phyloP scores from a whole-genome alignment of 352 stramenopile genomes.

The Phytophthora rubi region DNA sequence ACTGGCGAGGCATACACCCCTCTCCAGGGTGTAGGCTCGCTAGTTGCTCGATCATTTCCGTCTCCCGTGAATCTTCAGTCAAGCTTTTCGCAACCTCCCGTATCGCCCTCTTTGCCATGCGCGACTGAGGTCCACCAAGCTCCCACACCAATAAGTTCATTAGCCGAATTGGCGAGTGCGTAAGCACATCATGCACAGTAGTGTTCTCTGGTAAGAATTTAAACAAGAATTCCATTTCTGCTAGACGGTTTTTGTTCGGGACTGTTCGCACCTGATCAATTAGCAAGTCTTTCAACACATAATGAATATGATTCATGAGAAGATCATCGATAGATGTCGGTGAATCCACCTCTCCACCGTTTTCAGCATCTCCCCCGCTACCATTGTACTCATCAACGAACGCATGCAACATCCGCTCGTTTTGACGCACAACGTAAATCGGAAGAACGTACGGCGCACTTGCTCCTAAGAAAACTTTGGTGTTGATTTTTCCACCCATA shows the following conservation, averaged over 20 bases:
- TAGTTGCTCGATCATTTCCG: slow-evolving; percentile 27
- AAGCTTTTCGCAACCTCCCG: slow-evolving; percentile 60
- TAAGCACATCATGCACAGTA: slow-evolving; percentile 67
- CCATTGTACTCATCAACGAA: slow-evolving; percentile 51
- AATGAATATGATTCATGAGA: slow-evolving; percentile 55
- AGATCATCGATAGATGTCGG: slow-evolving; percentile 48
- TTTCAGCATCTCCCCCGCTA: slow-evolving; percentile 29
- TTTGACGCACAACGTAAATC: slow-evolving; percentile 67
- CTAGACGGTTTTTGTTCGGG: slow-evolving; percentile 56
- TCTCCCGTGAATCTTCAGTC: slow-evolving; percentile 33
- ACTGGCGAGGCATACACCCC: slow-evolving; percentile 71
- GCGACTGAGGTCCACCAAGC: slow-evolving; percentile 58
- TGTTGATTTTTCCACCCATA: slow-evolving; percentile 50
- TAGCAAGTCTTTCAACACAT: slow-evolving; percentile 67
- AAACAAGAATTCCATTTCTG: slow-evolving; percentile 78
- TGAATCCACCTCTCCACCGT: slow-evolving; percentile 23
- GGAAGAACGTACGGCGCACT: slow-evolving; percentile 67
- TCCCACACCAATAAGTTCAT: slow-evolving; percentile 75
- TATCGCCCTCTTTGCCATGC: slow-evolving; percentile 62
- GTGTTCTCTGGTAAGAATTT: slow-evolving; percentile 69
- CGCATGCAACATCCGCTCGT: slow-evolving; percentile 54
- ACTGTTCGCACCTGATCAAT: slow-evolving; percentile 65
- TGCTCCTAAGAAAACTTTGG: slow-evolving; percentile 46
- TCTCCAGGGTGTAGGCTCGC: slow-evolving; percentile 32
- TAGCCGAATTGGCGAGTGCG: slow-evolving; percentile 53